Percentiles rank a stretch among this genome's conserved stretches.
Conservation (phyloP, 2,329 filamentous ascomycete species). For the Arthrobotrys musiformis region DNA sequence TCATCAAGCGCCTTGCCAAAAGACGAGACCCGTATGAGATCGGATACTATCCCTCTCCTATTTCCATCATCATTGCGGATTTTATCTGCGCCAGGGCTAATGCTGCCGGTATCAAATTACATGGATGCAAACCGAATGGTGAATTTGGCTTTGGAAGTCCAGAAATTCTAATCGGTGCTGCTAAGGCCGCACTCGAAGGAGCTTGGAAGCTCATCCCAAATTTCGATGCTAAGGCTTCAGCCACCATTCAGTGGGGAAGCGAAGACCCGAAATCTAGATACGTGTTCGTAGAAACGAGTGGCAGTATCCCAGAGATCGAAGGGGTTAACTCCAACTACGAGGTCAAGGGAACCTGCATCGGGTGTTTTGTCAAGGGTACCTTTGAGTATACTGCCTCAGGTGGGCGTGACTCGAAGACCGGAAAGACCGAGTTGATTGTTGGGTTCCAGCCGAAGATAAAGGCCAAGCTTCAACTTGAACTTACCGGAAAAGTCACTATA, state of each 20-base stretch:
- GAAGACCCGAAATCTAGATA: neutral
- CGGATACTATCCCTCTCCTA: neutral
- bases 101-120: neutral
- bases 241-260: conserved; percentile 11
- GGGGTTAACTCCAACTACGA: neutral
- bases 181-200: conserved; percentile 1
- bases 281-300: neutral
- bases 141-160: neutral
- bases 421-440: conserved; percentile 2
- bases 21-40: neutral
- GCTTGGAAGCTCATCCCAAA: conserved; percentile 12
- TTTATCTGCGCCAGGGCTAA: neutral
- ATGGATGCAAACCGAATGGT: neutral
- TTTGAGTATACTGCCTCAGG: conserved; percentile 13
- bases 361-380: conserved; percentile 19
- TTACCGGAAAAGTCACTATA: neutral
- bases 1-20: conserved; percentile 15
- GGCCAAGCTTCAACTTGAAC: conserved; percentile 1
- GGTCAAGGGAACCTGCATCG: neutral
- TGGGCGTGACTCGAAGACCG: conserved; percentile 7
- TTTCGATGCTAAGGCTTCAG: neutral
- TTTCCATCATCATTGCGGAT: neutral
- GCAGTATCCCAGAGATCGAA: neutral
- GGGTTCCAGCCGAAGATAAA: conserved; percentile 20
- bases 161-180: neutral